Percentiles rank a stretch among this genome's conserved stretches.
Conservation (phyloP, 345 rosid species). For the Syzygium oleosum region DNA sequence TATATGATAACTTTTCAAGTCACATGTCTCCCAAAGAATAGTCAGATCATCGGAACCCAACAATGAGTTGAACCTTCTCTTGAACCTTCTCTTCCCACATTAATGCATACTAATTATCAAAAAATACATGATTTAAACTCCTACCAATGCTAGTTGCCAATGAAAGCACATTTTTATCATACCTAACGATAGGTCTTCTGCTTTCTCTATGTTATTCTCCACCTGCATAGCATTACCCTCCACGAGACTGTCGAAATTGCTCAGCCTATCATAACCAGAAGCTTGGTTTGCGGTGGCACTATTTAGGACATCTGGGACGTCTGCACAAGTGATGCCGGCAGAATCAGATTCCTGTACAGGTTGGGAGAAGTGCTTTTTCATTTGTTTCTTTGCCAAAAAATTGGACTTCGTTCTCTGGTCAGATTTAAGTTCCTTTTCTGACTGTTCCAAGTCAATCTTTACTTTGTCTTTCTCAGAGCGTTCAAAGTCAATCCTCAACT, state of each 20-base stretch:
- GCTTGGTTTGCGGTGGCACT: constrained; percentile 31
- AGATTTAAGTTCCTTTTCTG: constrained; percentile 44
- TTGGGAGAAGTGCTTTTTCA: constrained; percentile 42
- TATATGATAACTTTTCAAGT: background rate
- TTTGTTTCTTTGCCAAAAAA: constrained; percentile 42
- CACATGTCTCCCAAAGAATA: background rate
- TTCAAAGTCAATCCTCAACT: constrained; percentile 47
- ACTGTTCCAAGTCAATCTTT: constrained; percentile 35
- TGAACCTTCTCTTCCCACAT: background rate
- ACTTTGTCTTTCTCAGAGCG: constrained; percentile 55
- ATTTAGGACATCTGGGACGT: constrained; percentile 38
- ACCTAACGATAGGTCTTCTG: constrained; percentile 76
- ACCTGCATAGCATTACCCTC: constrained; percentile 36
- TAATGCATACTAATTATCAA: background rate
- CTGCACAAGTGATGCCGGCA: constrained; percentile 47
- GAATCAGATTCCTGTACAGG: constrained; percentile 47
- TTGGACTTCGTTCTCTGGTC: constrained; percentile 37
- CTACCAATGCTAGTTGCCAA: background rate
- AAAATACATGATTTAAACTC: background rate
- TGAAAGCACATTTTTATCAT: background rate
- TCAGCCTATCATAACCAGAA: constrained; percentile 39
- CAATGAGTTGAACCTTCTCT: background rate
- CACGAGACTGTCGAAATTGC: constrained; percentile 25
- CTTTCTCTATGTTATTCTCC: constrained; percentile 45
- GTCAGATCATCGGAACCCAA: background rate